Conservation (phyloP, 345 rosid species). For the Syzygium oleosum region DNA sequence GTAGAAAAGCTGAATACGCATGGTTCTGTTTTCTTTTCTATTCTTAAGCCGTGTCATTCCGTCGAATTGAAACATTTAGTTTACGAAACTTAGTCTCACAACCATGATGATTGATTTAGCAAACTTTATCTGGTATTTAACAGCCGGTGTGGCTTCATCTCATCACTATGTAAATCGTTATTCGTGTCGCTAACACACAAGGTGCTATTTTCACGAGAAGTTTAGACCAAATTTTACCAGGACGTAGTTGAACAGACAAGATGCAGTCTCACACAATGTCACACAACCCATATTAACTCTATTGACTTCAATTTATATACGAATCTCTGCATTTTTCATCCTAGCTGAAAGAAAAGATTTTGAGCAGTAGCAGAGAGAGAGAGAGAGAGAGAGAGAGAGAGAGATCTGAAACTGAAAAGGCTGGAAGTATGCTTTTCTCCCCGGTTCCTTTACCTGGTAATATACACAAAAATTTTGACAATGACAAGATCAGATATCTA, state of each 20-base stretch:
- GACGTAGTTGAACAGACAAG: background rate
- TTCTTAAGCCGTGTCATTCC: background rate
- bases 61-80: background rate
- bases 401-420: background rate
- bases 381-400: background rate
- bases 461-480: slow-evolving; percentile 5
- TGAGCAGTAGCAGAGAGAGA: background rate
- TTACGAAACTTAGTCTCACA: background rate
- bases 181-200: background rate
- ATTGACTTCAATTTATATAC: background rate
- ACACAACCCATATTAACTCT: background rate
- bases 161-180: background rate
- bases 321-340: background rate
- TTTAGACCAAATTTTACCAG: background rate
- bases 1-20: background rate
- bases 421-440: background rate
- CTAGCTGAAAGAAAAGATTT: background rate
- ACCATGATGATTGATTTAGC: background rate
- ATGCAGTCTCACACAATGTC: background rate
- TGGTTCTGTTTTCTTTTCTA: background rate
- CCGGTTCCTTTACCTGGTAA: background rate
- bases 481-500: background rate
- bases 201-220: background rate
- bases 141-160: background rate
- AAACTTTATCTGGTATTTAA: background rate